Conservation (phyloP, 2,329 filamentous ascomycete species). For the Penicillium sp. region DNA sequence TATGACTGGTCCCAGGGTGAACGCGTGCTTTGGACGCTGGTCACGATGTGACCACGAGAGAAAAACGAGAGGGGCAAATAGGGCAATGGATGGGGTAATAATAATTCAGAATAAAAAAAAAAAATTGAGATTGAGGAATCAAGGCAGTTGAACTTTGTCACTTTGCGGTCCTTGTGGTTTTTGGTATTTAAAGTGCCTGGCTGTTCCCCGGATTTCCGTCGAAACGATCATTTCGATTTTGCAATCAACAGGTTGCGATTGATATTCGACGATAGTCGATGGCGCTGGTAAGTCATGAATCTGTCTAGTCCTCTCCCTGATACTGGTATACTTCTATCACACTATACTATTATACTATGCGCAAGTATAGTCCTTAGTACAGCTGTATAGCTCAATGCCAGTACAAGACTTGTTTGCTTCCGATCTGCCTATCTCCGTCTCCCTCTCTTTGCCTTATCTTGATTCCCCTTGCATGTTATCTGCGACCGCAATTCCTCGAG, state of each 20-base stretch:
- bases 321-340: background rate
- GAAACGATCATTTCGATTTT: background rate
- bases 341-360: background rate
- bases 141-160: background rate
- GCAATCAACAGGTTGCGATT: background rate
- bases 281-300: slow-evolving; percentile 26
- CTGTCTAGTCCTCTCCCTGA: too few relatives aligned
- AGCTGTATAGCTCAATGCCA: background rate
- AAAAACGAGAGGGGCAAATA: background rate
- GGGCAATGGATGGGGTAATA: slow-evolving; percentile 5
- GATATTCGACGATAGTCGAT: slow-evolving; percentile 25
- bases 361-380: background rate
- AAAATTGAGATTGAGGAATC: background rate
- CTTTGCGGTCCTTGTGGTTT: background rate
- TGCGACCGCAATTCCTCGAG: slow-evolving; percentile 4
- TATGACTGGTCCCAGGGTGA: slow-evolving; percentile 21
- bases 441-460: background rate
- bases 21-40: background rate
- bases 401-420: background rate
- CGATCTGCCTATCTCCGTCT: background rate
- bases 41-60: slow-evolving; percentile 1
- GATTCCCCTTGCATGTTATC: slow-evolving; percentile 24
- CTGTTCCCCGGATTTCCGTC: slow-evolving; percentile 30
- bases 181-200: slow-evolving; percentile 21
- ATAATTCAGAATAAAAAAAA: background rate